Base-by-base conservation (phyloP, 1,139 yeast species). In the Debaryomycetaceae sp. region DNA sequence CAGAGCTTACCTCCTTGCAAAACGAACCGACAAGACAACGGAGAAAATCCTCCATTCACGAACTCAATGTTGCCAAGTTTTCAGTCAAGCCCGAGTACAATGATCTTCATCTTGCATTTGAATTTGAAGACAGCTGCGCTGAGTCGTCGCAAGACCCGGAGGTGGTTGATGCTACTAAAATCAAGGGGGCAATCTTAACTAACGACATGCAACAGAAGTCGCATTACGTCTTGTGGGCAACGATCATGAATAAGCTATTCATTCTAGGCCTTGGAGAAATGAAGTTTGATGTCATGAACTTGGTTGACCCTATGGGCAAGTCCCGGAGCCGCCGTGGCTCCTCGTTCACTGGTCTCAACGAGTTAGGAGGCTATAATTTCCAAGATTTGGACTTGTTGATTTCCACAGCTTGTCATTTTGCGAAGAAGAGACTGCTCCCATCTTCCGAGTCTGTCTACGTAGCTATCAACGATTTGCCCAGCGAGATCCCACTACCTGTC, bases 351-450 rank as follows among this genome's bases (percentile, higher is more conserved):
- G 70, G 72, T 3, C 49, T 71, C 37, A 69, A 69, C 51, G 76
- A 71, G 8, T 57, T 70, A 48, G 76, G 75, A 20, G 76, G 75
- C 1, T 60, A 58, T 51, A 72, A 71, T 45, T 72, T 71, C 58
- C 74, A 70, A 46, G 77, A 72, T 50, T 62, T 70, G 48, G 75
- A 69, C 48, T 54, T 72, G 31, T 59, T 72, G 47, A 51, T 72
- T 39, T 53, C 57, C n/a, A 50, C 63, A 2, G 76, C 76, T 4
- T 55, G 65, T 35, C 51, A 58, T 41, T 63, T 64, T 17, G 69
- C 67, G 11, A 54, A 57, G 35, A 57, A 58, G 31, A 52, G 68
- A 39, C 47, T 52, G n/a, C 37, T 50, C 11, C 34, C 45, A 2
- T 55, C 49, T 17, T 48, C 51, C 23, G 45, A 49, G 6, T 46